Base-by-base conservation (phyloP, 345 rosid genomes). In the Draba incana region DNA sequence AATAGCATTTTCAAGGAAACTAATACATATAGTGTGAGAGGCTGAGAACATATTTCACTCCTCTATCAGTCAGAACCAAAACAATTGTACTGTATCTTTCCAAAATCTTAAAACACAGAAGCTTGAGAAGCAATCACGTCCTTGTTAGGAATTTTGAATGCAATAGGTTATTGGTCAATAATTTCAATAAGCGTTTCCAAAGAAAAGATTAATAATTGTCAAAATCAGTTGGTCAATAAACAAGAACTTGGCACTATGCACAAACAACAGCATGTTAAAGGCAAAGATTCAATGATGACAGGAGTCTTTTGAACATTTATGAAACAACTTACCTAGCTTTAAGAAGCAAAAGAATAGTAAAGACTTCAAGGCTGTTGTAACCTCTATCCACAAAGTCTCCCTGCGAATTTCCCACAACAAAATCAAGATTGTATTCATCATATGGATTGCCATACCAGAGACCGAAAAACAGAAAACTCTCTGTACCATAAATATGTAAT, bases 341-440 rank as follows among this genome's bases (percentile, higher is more conserved):
- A 64, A 92, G 92, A 73, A 92, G 94, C 82, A 92, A 81, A 74
- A 92, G 94, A 82, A 92, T 89, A 28, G 86, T 85, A 80, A 89
- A 92, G 57, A 92, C 98, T 84, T 92, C 98, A 80, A 92, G 94
- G 75, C 94, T 92, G 76, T 89, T 92, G 81, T 92, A 92, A 75
- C 98, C 96, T 62, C 96, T 88, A 76, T 92, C 98, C 37, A 89
- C 96, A 50, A 92, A 92, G 79, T 87, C 96, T 15, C 98, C 96
- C 99, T 95, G 75, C 7, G 62, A 77, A 78, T 7, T 15, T 4
- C 30, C 35, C 62, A 75, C 15, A 52, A 5, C 16, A 64, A 28
- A 2, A 42, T 58, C 20, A 69, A 4, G 8, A 61, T 20, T 46
- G 23, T 25, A 57, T 25, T 4, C 62, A 51, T 28, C 20, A 28